A percentile compares a stretch with the other conserved stretches of the same genome.
These are phyloP conservation scores for Candida oleophila DNA, from an alignment of 805 yeast genomes.

Conservation along the genomic window DNA sequence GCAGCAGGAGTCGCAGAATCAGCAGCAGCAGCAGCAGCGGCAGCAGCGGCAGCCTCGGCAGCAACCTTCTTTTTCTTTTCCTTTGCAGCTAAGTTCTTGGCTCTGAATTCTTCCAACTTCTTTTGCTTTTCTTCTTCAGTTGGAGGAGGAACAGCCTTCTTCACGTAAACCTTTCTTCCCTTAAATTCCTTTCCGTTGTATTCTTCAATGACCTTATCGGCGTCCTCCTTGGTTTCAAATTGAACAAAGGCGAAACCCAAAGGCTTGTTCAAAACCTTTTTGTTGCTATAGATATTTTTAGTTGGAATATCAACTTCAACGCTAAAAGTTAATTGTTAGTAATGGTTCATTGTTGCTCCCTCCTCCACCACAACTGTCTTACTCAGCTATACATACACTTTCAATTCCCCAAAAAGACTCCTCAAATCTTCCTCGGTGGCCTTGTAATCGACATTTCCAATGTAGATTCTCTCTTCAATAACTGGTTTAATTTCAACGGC, in stretches of 20 bases:
- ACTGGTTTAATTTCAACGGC: conserved; percentile 12
- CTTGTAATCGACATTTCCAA: conserved; percentile 43
- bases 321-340: conserved; percentile 18
- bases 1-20: no score
- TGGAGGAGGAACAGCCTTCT: conserved; percentile 53
- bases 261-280: conserved; percentile 39
- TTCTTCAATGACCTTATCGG: conserved; percentile 43
- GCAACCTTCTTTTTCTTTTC: conserved; percentile 18
- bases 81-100: conserved; percentile 21
- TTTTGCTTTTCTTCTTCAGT: conserved; percentile 43
- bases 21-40: conserved; percentile 13
- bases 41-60: conserved; percentile 12
- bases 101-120: conserved; percentile 33
- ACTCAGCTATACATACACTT: conserved; percentile 27
- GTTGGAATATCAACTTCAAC: conserved; percentile 52
- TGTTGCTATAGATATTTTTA: conserved; percentile 35
- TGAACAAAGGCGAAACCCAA: conserved; percentile 64
- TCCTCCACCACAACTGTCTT: no score
- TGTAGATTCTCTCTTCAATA: conserved; percentile 45
- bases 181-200: conserved; percentile 44
- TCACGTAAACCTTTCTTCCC: conserved; percentile 48
- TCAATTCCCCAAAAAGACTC: conserved; percentile 48
- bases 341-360: no score
- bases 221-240: conserved; percentile 43
- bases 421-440: conserved; percentile 45